Percentiles rank a stretch among this genome's conserved stretches.
Conservation (phyloP, 2,329 filamentous ascomycete species). For the Fusarium oligoseptatum region DNA sequence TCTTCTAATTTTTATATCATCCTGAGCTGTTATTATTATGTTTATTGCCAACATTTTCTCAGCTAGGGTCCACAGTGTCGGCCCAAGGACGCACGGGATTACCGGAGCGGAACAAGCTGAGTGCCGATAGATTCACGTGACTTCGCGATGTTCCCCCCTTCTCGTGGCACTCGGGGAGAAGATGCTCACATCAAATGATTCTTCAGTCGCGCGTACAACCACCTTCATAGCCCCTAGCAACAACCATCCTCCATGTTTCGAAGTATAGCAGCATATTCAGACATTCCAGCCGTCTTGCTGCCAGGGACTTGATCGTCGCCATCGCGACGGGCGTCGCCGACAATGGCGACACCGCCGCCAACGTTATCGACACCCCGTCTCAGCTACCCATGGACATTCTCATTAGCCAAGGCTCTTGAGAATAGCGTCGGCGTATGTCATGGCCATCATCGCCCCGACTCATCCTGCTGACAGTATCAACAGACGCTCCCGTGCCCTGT, state of each 20-base stretch:
- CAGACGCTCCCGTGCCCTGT: neutral
- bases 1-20: neutral
- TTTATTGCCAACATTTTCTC: neutral
- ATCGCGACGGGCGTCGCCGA: neutral
- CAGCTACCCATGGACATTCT: neutral
- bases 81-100: neutral
- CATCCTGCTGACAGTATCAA: neutral
- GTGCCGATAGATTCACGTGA: neutral
- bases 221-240: neutral
- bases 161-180: neutral
- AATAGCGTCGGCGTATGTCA: neutral
- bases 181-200: neutral
- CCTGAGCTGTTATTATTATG: neutral
- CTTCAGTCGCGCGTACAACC: neutral
- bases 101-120: neutral
- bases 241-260: neutral
- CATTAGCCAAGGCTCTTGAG: neutral
- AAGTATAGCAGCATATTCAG: neutral
- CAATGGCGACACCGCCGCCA: constrained; percentile 1
- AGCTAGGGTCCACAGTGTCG: neutral
- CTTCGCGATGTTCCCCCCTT: neutral
- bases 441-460: neutral
- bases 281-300: neutral
- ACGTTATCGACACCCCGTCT: constrained; percentile 1
- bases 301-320: neutral